These are phyloP conservation scores for Ormosia emarginata DNA, from an alignment of 306 rosid species.

Conservation along the genomic window DNA sequence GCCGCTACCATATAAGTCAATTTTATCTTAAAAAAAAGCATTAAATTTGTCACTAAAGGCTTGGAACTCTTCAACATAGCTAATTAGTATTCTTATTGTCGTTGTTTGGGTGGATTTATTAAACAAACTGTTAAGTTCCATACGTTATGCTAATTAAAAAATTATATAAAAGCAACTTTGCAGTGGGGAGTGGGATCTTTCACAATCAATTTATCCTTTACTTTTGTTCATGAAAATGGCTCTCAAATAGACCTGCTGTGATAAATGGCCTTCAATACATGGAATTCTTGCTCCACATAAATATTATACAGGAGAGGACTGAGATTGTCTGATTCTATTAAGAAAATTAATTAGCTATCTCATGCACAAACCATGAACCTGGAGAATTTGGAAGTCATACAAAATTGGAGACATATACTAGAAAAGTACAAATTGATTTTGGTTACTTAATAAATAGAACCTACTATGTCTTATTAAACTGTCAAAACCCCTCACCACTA, in stretches of 20 bases:
- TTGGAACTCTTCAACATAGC: background rate
- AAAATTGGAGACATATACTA: background rate
- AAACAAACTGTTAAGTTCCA: background rate
- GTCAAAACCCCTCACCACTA: background rate
- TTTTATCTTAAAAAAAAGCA: background rate
- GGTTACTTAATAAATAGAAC: background rate
- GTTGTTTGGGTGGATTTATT: background rate
- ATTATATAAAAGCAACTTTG: background rate
- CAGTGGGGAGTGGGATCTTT: background rate
- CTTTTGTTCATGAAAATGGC: constrained; percentile 4
- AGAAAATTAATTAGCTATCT: background rate
- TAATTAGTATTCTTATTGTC: background rate
- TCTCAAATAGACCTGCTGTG: background rate
- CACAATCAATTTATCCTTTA: background rate
- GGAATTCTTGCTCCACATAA: background rate
- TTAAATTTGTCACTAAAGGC: background rate
- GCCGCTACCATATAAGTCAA: background rate
- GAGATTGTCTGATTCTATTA: background rate
- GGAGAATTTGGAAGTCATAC: background rate
- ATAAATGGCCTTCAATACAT: background rate
- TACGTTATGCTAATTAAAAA: background rate
- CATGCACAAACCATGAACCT: background rate
- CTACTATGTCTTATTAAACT: background rate
- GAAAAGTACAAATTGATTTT: background rate
- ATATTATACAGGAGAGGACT: background rate